Evolutionary conservation across 148 eudicot species (phyloP), one percentile per base, ranked within the genome.

Genomic region (Fagopyrum homotropicum): DNA sequence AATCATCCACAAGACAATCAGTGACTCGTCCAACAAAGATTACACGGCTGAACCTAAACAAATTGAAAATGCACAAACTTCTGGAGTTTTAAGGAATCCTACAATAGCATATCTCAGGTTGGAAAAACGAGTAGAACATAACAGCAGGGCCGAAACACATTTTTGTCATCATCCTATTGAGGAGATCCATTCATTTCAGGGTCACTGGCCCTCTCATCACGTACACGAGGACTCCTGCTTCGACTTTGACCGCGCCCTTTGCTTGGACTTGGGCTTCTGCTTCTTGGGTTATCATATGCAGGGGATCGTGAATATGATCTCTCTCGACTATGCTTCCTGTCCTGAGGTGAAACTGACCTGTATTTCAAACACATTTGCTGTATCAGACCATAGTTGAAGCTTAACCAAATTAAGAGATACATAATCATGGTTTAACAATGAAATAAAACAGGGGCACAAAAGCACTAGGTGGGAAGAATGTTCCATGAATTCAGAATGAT

Each of bases 341-440:
- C 93, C 75, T 78, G 83, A n/a, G 96, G 97, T 71, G 98, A 86
- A 40, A 76, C 78, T 68, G 97, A 91, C 88, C 98, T 94, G 84
- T 35, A 35, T 69, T 10, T 52, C 84, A 83, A 30, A 72, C 56
- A 14, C 16, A 30, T 10, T 46, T 72, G 51, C 59, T 77, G 72
- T 19, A 72, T 72, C 52, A 19, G 40, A 35, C 40, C 40, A 35
- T 35, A 35, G 3, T 35, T 35, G 40, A 35, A 35, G 40, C 40
- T 35, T 35, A 2, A 35, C 40, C 40, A 35, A 35, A 35, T 35
- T 35, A 35, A 35, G 26, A 22, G 40, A 35, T 35, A 35, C 40
- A 6, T 26, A 11, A 14, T 46, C 40, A 51, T 74, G 64, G 52
- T 61, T 60, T 12, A 54, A 35, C 51, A 54, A 52, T 54, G 19